Evolutionary conservation across 2,329 filamentous ascomycete species (phyloP), one percentile per base, ranked within the genome.

Genomic region (Colletotrichum neosansevieriae): DNA sequence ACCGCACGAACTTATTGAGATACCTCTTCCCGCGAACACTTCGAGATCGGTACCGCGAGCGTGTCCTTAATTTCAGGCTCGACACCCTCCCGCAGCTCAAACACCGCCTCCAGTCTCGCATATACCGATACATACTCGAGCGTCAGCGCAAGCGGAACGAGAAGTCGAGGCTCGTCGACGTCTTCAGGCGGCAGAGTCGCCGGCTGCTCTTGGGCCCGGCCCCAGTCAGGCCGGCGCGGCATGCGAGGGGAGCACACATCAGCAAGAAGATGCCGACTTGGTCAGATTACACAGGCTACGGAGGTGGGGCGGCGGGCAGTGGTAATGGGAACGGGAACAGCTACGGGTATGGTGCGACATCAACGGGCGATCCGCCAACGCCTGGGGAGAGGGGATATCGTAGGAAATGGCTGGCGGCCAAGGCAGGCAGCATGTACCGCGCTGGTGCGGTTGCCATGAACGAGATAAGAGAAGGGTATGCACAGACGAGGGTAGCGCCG

Each of bases 71-170:
- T 72, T 89, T 97, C 77, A 92, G 89, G 71, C 88, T 93, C 85
- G 89, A 94, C 73, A 92, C 88, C 5, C 79, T 97, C 24, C 92
- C 93, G 12, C 82, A 85, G 58, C 86, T 93, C 74, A 92, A 91
- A 75, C 88, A 91, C 76, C 84, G 86, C 60, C 81, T 93, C 9
- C 94, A 97, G 79, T 90, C 90, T 42, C 88, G 89, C 63, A 89
- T 97, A 71, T 97, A 96, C 76, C 86, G 86, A 51, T 92, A 91
- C 71, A 84, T 97, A 64, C 82, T 94, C 70, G 84, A 85, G 72
- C 87, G 88, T 58, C 90, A 93, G 78, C 83, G 81, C 54, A 85
- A 82, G 73, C 83, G 85, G 69, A 79, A 80, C 72, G 81, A 85
- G 71, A 81, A 82, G 76, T 82, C 78, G 71, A 79, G 82, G 56